A percentile compares a stretch with the other conserved stretches of the same genome.
phyloP scores from a whole-genome alignment of 768 basidiomycete genomes.

The Cyclocybe cylindracea region DNA sequence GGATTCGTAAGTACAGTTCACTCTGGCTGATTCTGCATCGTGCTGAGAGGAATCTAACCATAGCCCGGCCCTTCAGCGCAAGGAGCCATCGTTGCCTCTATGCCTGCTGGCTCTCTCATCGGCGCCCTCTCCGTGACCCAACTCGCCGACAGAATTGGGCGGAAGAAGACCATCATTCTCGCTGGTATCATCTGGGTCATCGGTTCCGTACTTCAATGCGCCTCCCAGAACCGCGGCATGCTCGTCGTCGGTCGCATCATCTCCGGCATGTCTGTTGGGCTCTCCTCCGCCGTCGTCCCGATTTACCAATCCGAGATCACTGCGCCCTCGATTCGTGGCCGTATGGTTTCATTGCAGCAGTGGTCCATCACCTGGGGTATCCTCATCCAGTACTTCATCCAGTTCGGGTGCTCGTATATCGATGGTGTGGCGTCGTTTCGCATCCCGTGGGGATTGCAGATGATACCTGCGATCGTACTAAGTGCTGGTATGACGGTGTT shows the following conservation, averaged over 20 bases:
- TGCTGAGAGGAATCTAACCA: background rate
- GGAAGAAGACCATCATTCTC: conserved; percentile 66
- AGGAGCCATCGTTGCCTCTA: conserved; percentile 76
- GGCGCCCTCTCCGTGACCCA: conserved; percentile 65
- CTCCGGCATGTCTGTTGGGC: conserved; percentile 66
- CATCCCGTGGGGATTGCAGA: conserved; percentile 78
- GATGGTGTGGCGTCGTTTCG: conserved; percentile 72
- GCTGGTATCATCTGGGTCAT: conserved; percentile 73
- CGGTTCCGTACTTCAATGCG: conserved; percentile 73
- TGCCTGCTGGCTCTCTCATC: conserved; percentile 74
- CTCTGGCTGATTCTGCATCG: background rate
- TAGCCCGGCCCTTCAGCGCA: conserved; percentile 57
- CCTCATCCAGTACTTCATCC: conserved; percentile 72
- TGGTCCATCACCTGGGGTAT: conserved; percentile 84
- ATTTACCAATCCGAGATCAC: conserved; percentile 78
- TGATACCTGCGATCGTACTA: conserved; percentile 75
- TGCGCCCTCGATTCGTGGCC: conserved; percentile 71
- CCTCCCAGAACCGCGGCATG: conserved; percentile 71
- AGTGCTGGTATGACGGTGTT: conserved; percentile 66
- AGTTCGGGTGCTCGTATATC: conserved; percentile 77
- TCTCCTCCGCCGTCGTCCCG: conserved; percentile 67
- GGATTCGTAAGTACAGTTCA: conserved; percentile 24
- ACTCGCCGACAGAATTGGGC: conserved; percentile 65
- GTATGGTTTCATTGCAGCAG: conserved; percentile 77
- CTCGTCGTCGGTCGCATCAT: conserved; percentile 71